A percentile compares a stretch with the other conserved stretches of the same genome.
Conservation (phyloP, 2,329 filamentous ascomycete species). For the Cordyceps tenuipes region DNA sequence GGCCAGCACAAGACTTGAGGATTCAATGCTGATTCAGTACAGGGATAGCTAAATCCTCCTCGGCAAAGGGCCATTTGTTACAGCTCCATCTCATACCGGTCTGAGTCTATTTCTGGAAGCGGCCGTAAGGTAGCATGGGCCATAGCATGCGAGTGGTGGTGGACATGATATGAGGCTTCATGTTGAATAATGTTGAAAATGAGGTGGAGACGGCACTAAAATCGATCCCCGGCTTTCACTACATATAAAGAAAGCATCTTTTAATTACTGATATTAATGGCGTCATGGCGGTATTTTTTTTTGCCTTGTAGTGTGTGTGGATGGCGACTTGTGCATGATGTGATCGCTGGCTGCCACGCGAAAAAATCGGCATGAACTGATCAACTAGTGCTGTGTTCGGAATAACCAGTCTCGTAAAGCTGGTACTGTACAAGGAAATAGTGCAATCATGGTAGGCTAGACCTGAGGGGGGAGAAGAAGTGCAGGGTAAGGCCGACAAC, state of each 20-base stretch:
- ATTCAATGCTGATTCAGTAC: too few relatives aligned
- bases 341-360: slow-evolving; percentile 2
- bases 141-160: too few relatives aligned
- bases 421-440: background rate
- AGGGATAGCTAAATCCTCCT: too few relatives aligned
- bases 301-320: background rate
- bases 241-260: background rate
- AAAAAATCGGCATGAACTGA: background rate
- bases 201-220: background rate
- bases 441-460: background rate
- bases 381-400: background rate
- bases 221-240: background rate
- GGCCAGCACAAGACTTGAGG: too few relatives aligned
- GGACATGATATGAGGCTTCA: too few relatives aligned
- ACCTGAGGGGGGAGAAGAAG: background rate
- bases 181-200: too few relatives aligned
- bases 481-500: background rate
- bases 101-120: too few relatives aligned
- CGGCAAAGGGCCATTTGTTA: too few relatives aligned
- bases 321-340: background rate
- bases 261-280: background rate
- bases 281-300: background rate
- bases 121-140: too few relatives aligned
- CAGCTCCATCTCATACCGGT: too few relatives aligned
- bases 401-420: background rate